Evolutionary conservation across 345 rosid genomes (phyloP).

Genomic region (Linum trigynum): DNA sequence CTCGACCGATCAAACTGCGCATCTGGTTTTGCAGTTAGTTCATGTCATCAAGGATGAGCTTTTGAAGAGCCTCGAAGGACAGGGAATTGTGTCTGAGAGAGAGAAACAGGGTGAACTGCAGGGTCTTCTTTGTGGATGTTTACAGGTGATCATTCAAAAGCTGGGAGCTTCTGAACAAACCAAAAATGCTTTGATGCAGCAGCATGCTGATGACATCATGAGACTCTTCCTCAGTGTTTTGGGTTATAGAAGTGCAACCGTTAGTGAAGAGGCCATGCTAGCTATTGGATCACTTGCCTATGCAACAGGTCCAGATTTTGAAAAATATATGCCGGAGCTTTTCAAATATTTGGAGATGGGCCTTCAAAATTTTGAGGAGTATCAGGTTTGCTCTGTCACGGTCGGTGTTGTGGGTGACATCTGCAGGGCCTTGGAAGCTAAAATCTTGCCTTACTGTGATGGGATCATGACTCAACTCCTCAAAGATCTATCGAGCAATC

Average conservation of each 20-base stretch:
- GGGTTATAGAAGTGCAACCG: conserved; percentile 84
- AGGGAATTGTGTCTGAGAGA: conserved; percentile 59
- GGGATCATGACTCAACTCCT: conserved; percentile 72
- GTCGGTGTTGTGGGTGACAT: conserved; percentile 89
- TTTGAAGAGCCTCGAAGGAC: conserved; percentile 60
- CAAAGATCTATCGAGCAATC: conserved; percentile 54
- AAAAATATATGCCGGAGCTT: conserved; percentile 67
- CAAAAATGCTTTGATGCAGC: conserved; percentile 39
- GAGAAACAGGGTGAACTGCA: conserved; percentile 89
- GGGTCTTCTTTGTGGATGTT: conserved; percentile 83
- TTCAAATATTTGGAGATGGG: conserved; percentile 80
- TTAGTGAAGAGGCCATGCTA: conserved; percentile 96
- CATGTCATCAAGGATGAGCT: conserved; percentile 67
- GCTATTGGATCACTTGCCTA: conserved; percentile 94
- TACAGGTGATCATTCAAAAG: conserved; percentile 92
- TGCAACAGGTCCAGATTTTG: conserved; percentile 71
- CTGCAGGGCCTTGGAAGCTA: conserved; percentile 74
- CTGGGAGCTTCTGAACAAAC: conserved; percentile 57
- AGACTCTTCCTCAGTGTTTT: conserved; percentile 66
- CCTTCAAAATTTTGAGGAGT: conserved; percentile 55
- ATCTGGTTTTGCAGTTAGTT: conserved; percentile 56
- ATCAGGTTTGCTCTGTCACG: conserved; percentile 33
- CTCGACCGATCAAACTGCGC: conserved; percentile 53
- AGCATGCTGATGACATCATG: conserved; percentile 81
- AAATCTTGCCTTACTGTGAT: conserved; percentile 71